Conservation (phyloP, 495 filamentous ascomycete species). For the Darksidea phi region DNA sequence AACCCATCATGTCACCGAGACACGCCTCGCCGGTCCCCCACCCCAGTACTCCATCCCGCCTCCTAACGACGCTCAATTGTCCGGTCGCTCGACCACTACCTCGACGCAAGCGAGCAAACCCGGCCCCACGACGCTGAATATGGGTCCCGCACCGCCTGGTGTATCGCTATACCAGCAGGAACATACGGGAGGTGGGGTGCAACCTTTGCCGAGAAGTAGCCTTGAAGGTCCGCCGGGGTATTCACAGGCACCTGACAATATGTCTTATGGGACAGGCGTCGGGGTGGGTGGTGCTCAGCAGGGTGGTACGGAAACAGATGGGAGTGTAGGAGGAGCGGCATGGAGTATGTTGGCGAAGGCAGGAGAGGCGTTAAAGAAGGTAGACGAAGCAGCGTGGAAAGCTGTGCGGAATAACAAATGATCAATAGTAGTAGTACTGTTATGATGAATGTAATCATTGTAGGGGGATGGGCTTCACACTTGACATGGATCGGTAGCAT, state of each 20-base stretch:
- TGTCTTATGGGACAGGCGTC: slow-evolving; percentile 2
- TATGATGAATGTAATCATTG: too few relatives aligned
- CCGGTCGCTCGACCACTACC: slow-evolving; percentile 20
- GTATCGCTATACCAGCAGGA: slow-evolving; percentile 14
- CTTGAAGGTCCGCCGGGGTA: slow-evolving; percentile 29
- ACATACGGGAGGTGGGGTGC: slow-evolving; percentile 11
- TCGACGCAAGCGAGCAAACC: slow-evolving; percentile 7
- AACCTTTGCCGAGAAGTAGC: slow-evolving; percentile 5
- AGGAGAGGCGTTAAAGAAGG: slow-evolving; percentile 31
- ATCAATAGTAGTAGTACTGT: not conserved
- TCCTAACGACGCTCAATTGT: slow-evolving; percentile 14
- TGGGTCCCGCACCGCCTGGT: slow-evolving; percentile 14
- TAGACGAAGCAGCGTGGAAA: slow-evolving; percentile 30
- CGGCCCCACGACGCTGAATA: slow-evolving; percentile 24
- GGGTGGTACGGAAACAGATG: slow-evolving; percentile 7
- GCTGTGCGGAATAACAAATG: slow-evolving; percentile 30
- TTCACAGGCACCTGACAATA: slow-evolving; percentile 14
- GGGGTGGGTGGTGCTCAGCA: slow-evolving; percentile 1
- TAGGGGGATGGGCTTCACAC: too few relatives aligned
- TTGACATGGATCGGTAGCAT: not conserved
- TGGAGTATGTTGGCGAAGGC: slow-evolving; percentile 27
- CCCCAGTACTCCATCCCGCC: slow-evolving; percentile 25
- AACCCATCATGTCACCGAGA: slow-evolving; percentile 20
- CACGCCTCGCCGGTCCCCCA: slow-evolving; percentile 17
- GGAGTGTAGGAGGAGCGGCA: slow-evolving; percentile 19